Evolutionary conservation across 2,329 filamentous ascomycete species (phyloP).

Genomic region (Sarocladium oryzae): DNA sequence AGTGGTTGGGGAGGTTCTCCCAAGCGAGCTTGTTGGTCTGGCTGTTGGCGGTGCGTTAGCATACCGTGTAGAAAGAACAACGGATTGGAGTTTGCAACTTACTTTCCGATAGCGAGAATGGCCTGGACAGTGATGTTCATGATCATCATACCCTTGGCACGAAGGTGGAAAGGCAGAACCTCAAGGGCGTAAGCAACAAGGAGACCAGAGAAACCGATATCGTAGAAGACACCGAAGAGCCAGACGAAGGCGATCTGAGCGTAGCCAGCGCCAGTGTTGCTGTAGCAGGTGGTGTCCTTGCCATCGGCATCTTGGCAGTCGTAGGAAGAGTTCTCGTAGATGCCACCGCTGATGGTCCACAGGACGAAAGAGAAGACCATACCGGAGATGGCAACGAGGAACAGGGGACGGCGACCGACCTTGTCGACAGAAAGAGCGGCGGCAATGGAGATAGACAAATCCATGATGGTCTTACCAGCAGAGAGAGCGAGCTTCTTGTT

Average conservation of each 20-base stretch:
- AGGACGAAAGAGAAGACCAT: conserved; percentile 41
- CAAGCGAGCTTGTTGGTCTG: conserved; percentile 60
- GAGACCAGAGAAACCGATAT: conserved; percentile 53
- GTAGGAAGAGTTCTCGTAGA: conserved; percentile 39
- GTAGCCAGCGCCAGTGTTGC: conserved; percentile 40
- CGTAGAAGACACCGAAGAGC: conserved; percentile 53
- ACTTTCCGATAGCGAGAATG: conserved; percentile 54
- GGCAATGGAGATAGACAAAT: conserved; percentile 49
- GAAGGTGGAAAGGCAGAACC: conserved; percentile 50
- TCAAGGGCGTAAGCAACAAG: conserved; percentile 53
- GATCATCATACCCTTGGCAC: conserved; percentile 55
- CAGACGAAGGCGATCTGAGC: conserved; percentile 53
- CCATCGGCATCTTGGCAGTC: conserved; percentile 13
- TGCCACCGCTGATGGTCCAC: conserved; percentile 47
- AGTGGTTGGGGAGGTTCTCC: conserved; percentile 51
- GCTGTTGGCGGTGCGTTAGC: conserved; percentile 23
- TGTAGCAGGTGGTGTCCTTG: conserved; percentile 21
- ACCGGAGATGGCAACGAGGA: conserved; percentile 41
- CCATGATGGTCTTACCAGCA: conserved; percentile 53
- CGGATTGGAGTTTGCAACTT: conserved; percentile 23
- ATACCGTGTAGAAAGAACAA: not conserved
- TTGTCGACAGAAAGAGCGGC: conserved; percentile 45
- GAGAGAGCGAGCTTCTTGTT: conserved; percentile 48
- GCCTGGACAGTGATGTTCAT: conserved; percentile 60
- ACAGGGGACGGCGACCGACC: conserved; percentile 46